Conservation (phyloP, 2,329 filamentous ascomycete genomes). For the Aureobasidium sp. region DNA sequence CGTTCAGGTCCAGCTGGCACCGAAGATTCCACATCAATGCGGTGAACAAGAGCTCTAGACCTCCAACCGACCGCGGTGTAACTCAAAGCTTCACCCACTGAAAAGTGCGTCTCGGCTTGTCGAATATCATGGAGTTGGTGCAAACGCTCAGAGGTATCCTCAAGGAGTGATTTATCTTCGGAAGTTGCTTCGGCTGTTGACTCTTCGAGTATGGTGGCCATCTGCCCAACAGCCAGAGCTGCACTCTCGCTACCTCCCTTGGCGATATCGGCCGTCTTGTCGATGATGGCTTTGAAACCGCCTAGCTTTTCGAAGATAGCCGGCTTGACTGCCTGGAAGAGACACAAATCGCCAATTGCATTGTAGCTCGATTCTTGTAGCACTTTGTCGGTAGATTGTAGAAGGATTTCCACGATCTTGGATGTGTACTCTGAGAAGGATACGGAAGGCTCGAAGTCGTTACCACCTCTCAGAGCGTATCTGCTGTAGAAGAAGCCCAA, state of each 20-base stretch:
- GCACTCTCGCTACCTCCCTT: constrained; percentile 76
- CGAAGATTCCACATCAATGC: constrained; percentile 61
- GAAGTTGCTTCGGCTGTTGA: constrained; percentile 26
- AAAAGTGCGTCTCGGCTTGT: constrained; percentile 80
- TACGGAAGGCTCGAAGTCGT: background rate
- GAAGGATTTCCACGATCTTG: constrained; percentile 43
- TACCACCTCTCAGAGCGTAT: constrained; percentile 39
- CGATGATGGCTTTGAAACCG: constrained; percentile 37
- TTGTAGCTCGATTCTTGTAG: constrained; percentile 49
- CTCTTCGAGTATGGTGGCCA: constrained; percentile 55
- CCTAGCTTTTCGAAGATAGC: constrained; percentile 18
- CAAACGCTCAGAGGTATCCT: constrained; percentile 55
- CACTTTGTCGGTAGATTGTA: constrained; percentile 44
- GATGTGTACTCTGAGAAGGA: constrained; percentile 34
- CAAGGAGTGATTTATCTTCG: constrained; percentile 35
- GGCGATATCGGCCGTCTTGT: constrained; percentile 56
- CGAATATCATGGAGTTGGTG: constrained; percentile 75
- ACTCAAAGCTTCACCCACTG: constrained; percentile 79
- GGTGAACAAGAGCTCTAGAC: constrained; percentile 66
- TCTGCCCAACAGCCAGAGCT: constrained; percentile 68
- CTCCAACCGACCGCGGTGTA: constrained; percentile 73
- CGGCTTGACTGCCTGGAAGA: constrained; percentile 47
- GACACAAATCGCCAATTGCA: constrained; percentile 52
- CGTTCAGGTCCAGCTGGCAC: constrained; percentile 34
- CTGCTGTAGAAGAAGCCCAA: constrained; percentile 51